Conservation (phyloP, 1,284 basidiomycete species). For the Coniferiporia weirii region DNA sequence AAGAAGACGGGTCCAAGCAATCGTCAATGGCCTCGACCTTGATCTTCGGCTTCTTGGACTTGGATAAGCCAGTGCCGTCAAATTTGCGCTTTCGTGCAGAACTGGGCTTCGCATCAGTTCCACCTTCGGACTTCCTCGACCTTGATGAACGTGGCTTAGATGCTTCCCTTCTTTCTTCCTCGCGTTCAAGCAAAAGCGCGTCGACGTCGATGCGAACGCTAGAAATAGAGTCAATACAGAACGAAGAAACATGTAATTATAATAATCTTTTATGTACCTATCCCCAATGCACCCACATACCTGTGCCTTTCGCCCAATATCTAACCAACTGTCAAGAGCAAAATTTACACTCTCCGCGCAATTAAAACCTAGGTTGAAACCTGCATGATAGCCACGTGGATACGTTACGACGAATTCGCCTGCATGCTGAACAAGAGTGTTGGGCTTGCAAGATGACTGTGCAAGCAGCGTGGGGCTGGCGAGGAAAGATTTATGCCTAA, state of each 20-base stretch:
- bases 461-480: constrained; percentile 84
- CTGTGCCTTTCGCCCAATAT: constrained; percentile 79
- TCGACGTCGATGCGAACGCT: constrained; percentile 93
- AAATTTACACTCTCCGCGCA: constrained; percentile 99
- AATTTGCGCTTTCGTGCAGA: constrained; percentile 4
- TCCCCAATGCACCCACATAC: constrained; percentile 80
- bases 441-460: constrained; percentile 79
- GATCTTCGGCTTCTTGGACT: constrained; percentile 8
- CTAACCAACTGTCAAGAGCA: constrained; percentile 92
- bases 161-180: constrained; percentile 33
- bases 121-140: constrained; percentile 19
- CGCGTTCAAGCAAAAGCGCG: constrained; percentile 63
- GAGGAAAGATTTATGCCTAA: constrained; percentile 95
- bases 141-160: constrained; percentile 14
- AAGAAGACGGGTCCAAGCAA: constrained; percentile 9
- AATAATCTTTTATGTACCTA: constrained; percentile 51
- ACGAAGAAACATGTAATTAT: not conserved
- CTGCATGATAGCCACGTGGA: constrained; percentile 91
- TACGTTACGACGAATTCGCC: constrained; percentile 97
- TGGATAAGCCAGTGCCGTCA: not conserved
- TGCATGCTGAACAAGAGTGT: constrained; percentile 83
- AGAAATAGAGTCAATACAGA: not conserved
- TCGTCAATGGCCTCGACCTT: not conserved
- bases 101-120: not conserved
- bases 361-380: constrained; percentile 96